phyloP scores from a whole-genome alignment of 1,139 yeast species.

The Saccharomycopsis phalli region DNA sequence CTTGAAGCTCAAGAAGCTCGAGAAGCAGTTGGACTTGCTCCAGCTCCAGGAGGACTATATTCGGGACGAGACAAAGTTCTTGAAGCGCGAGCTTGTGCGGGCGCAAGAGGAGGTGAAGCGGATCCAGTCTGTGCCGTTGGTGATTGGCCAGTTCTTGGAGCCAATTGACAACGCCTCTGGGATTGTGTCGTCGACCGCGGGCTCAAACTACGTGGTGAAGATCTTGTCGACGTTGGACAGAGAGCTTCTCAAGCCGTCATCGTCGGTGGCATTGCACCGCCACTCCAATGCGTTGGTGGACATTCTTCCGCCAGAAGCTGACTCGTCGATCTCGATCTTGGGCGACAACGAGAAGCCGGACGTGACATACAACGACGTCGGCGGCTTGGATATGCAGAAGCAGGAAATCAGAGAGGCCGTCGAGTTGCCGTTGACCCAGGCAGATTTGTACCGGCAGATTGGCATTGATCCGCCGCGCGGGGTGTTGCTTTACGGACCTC shows the following conservation, averaged over 20 bases:
- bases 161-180: slow-evolving; percentile 97
- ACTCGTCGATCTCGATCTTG: slow-evolving; percentile 88
- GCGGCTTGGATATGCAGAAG: slow-evolving; percentile 98
- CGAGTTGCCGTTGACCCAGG: slow-evolving; percentile 92
- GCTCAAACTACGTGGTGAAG: slow-evolving; percentile 93
- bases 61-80: slow-evolving; percentile 94
- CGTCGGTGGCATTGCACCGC: slow-evolving; percentile 95
- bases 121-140: slow-evolving; percentile 94
- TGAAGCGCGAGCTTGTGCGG: slow-evolving; percentile 85
- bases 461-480: slow-evolving; percentile 99
- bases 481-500: slow-evolving; percentile 93
- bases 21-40: slow-evolving; percentile 79
- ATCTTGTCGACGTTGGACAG: slow-evolving; percentile 91
- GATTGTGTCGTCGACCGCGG: slow-evolving; percentile 94
- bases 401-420: slow-evolving; percentile 99
- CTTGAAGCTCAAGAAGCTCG: slow-evolving; percentile 73
- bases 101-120: slow-evolving; percentile 98
- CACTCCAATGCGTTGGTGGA: slow-evolving; percentile 97
- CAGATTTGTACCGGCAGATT: slow-evolving; percentile 90
- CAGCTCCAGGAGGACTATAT: slow-evolving; percentile 90
- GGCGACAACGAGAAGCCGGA: slow-evolving; percentile 93
- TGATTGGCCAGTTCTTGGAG: slow-evolving; percentile 95
- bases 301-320: slow-evolving; percentile 97
- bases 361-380: slow-evolving; percentile 78
- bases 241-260: slow-evolving; percentile 87